phyloP scores from a whole-genome alignment of 768 basidiomycete species.

The Steccherinum ochraceum region DNA sequence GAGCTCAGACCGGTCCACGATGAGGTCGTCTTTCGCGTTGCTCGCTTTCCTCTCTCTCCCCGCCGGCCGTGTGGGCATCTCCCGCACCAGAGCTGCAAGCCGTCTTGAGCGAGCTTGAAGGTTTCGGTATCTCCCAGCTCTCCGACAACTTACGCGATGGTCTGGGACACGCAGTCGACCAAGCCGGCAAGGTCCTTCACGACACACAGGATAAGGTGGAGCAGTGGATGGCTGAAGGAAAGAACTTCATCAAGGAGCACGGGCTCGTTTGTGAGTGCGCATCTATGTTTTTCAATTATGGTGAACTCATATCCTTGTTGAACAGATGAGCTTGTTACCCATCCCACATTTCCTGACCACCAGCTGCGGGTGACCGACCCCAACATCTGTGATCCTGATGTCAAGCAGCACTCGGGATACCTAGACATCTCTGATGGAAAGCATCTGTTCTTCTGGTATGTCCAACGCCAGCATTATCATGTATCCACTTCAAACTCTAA shows the following conservation, averaged over 20 bases:
- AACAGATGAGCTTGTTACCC: constrained; percentile 34
- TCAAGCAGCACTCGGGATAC: constrained; percentile 51
- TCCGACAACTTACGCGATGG: constrained; percentile 3
- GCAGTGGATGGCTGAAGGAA: constrained; percentile 58
- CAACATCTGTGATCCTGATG: constrained; percentile 41
- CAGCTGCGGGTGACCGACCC: constrained; percentile 36
- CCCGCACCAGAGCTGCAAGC: constrained; percentile 37
- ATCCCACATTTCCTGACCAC: constrained; percentile 30
- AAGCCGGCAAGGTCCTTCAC: constrained; percentile 27
- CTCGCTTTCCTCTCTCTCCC: constrained; percentile 24
- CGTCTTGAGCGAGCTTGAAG: constrained; percentile 29
- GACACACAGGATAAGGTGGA: constrained; percentile 35
- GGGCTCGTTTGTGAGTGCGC: constrained; percentile 59
- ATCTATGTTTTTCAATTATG: not conserved
- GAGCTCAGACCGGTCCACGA: constrained; percentile 24
- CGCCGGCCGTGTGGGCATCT: constrained; percentile 30
- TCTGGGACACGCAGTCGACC: constrained; percentile 13
- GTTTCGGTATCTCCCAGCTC: constrained; percentile 8
- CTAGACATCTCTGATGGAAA: constrained; percentile 48
- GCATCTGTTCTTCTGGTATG: constrained; percentile 57
- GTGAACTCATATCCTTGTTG: not conserved
- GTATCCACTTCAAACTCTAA: not conserved
- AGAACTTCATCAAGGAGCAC: constrained; percentile 63
- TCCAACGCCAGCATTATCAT: not conserved
- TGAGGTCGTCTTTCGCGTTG: constrained; percentile 33